These are phyloP conservation scores for Leonotis leonurus DNA, from an alignment of 257 asterid species.

Conservation along the genomic window DNA sequence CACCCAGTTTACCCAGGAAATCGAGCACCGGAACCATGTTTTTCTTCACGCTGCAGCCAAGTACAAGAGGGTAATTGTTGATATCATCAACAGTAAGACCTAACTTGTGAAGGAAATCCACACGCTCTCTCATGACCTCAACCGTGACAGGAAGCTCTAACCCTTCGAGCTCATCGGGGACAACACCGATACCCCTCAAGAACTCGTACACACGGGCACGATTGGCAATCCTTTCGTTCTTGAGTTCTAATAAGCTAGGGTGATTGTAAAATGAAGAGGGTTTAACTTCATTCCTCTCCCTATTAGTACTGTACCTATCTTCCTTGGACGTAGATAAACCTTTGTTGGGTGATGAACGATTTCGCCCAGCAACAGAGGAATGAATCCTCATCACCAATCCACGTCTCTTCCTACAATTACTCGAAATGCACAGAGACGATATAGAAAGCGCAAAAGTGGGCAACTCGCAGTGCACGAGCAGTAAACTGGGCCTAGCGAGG, in stretches of 20 bases:
- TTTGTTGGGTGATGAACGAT: conserved; percentile 32
- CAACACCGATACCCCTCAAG: conserved; percentile 61
- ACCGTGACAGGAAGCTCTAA: conserved; percentile 91
- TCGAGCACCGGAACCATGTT: conserved; percentile 96
- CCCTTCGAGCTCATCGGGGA: conserved; percentile 93
- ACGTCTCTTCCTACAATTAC: conserved; percentile 25
- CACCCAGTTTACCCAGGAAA: conserved; percentile 88
- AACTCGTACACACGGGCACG: conserved; percentile 78
- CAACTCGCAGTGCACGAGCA: conserved; percentile 48
- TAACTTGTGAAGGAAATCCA: conserved; percentile 80
- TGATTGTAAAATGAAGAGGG: conserved; percentile 65
- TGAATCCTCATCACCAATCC: conserved; percentile 37
- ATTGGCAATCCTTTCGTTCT: conserved; percentile 62
- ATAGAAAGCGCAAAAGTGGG: conserved; percentile 38
- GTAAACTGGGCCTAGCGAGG: conserved; percentile 49
- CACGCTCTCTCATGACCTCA: conserved; percentile 88
- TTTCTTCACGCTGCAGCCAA: conserved; percentile 97
- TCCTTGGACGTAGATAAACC: conserved; percentile 28
- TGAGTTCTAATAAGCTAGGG: conserved; percentile 76
- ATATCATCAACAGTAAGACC: conserved; percentile 91
- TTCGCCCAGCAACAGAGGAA: conserved; percentile 42
- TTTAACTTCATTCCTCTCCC: conserved; percentile 32
- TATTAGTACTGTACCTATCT: conserved; percentile 16
- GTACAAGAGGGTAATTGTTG: conserved; percentile 89
- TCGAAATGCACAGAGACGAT: conserved; percentile 29